These are phyloP conservation scores for Arthromyces matolae DNA, from an alignment of 768 basidiomycete species.

Conservation along the genomic window DNA sequence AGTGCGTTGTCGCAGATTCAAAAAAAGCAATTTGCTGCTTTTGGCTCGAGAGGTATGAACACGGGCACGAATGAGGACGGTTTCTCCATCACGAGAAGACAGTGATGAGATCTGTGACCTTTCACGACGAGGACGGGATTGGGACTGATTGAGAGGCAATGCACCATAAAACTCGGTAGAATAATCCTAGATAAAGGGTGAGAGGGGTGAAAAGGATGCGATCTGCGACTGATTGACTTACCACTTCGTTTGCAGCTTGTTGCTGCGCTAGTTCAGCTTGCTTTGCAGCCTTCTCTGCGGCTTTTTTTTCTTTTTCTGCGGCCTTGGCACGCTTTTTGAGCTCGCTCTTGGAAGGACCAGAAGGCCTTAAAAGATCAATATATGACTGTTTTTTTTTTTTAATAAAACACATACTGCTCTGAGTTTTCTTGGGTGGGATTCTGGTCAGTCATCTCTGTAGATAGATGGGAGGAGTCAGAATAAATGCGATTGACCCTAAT, in stretches of 20 bases:
- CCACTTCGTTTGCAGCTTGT: conserved; percentile 62
- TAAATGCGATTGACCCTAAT: conserved; percentile 16
- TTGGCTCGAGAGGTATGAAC: conserved; percentile 90
- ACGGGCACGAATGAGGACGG: conserved; percentile 82
- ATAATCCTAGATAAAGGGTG: conserved; percentile 56
- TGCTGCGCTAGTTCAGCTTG: conserved; percentile 71
- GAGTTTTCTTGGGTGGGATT: background rate
- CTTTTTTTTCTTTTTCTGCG: conserved; percentile 86
- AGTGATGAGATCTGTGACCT: conserved; percentile 67
- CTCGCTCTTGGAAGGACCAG: conserved; percentile 80
- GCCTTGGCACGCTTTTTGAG: conserved; percentile 90
- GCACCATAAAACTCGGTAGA: conserved; percentile 80
- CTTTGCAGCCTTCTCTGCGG: conserved; percentile 80
- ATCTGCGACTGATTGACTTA: conserved; percentile 24
- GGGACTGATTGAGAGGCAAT: conserved; percentile 89
- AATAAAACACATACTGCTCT: conserved; percentile 10
- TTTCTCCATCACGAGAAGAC: conserved; percentile 63
- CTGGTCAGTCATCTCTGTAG: conserved; percentile 13
- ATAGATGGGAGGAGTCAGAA: background rate
- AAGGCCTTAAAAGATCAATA: conserved; percentile 12
- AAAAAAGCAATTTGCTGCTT: conserved; percentile 93
- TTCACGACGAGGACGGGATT: conserved; percentile 59
- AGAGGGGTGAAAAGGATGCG: background rate
- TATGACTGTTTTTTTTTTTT: background rate
- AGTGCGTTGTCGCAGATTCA: conserved; percentile 85